Percentiles rank a stretch among this genome's conserved stretches.
Evolutionary conservation across 2,329 filamentous ascomycete genomes (phyloP).

Genomic region (Ophiostoma triangulosporum): DNA sequence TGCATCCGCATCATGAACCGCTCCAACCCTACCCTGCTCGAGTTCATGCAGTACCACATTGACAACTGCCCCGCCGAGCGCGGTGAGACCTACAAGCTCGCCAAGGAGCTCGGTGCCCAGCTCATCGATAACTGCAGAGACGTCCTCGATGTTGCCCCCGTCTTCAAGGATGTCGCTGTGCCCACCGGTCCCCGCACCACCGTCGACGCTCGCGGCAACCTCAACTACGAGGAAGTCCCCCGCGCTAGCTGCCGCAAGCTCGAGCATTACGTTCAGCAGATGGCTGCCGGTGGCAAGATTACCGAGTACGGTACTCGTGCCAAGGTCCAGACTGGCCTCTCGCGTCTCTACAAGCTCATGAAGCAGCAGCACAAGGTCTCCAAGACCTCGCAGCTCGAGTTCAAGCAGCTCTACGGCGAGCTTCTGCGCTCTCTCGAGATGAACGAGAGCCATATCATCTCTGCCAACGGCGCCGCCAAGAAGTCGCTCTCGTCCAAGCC

Average conservation of each 20-base stretch:
- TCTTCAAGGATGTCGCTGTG: slow-evolving; percentile 90
- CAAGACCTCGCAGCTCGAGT: slow-evolving; percentile 90
- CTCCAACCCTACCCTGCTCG: slow-evolving; percentile 85
- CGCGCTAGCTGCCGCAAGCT: slow-evolving; percentile 86
- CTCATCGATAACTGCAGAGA: slow-evolving; percentile 97
- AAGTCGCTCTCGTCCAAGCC: slow-evolving; percentile 34
- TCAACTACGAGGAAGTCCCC: slow-evolving; percentile 81
- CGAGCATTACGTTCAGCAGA: slow-evolving; percentile 95
- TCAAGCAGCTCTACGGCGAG: slow-evolving; percentile 88
- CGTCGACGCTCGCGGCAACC: slow-evolving; percentile 83
- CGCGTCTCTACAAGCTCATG: slow-evolving; percentile 94
- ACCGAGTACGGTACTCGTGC: slow-evolving; percentile 97
- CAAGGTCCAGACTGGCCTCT: slow-evolving; percentile 92
- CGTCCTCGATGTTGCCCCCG: slow-evolving; percentile 66
- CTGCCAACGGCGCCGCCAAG: slow-evolving; percentile 35
- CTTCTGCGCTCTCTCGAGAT: slow-evolving; percentile 88
- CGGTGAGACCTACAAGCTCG: slow-evolving; percentile 95
- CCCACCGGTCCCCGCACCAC: slow-evolving; percentile 86
- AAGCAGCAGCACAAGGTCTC: slow-evolving; percentile 96
- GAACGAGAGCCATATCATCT: slow-evolving; percentile 96
- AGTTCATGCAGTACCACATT: slow-evolving; percentile 99
- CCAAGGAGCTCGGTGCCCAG: slow-evolving; percentile 83
- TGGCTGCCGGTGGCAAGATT: slow-evolving; percentile 97
- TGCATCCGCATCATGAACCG: slow-evolving; percentile 99
- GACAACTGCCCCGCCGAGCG: slow-evolving; percentile 95